These are phyloP conservation scores for Epichloe aotearoae DNA, from an alignment of 2,329 filamentous ascomycete species.

Conservation along the genomic window DNA sequence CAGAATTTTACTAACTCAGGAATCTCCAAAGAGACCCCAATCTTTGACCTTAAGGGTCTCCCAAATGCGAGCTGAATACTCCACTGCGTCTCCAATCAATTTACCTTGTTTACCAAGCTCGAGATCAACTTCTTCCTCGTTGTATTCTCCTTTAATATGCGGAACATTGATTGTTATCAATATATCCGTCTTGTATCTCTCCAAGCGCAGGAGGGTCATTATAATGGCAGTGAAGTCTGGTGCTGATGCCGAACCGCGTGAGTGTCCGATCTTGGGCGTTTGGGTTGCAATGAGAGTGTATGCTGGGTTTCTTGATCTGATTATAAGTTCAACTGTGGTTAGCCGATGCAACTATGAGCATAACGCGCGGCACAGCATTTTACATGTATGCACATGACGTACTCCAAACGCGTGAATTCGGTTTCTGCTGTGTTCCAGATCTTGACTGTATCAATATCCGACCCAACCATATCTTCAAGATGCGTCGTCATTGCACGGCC, in stretches of 20 bases:
- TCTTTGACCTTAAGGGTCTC: slow-evolving; percentile 66
- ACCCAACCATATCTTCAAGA: slow-evolving; percentile 54
- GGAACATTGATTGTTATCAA: slow-evolving; percentile 82
- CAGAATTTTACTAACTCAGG: slow-evolving; percentile 4
- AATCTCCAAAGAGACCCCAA: slow-evolving; percentile 55
- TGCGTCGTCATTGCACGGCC: slow-evolving; percentile 58
- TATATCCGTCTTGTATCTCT: slow-evolving; percentile 64
- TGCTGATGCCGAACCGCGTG: slow-evolving; percentile 23
- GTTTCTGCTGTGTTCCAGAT: slow-evolving; percentile 54
- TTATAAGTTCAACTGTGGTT: slow-evolving; percentile 17
- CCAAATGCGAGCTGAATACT: slow-evolving; percentile 56
- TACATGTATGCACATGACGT: slow-evolving; percentile 12
- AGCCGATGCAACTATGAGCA: neutral
- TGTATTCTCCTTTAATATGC: slow-evolving; percentile 61
- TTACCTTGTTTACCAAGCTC: slow-evolving; percentile 51
- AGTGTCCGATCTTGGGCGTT: slow-evolving; percentile 26
- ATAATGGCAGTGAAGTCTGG: slow-evolving; percentile 62
- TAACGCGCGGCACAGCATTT: neutral
- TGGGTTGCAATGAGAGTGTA: slow-evolving; percentile 60
- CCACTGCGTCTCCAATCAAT: slow-evolving; percentile 54
- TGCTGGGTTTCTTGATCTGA: slow-evolving; percentile 36
- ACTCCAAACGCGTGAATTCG: slow-evolving; percentile 42
- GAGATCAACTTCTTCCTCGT: slow-evolving; percentile 57
- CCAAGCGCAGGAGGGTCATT: slow-evolving; percentile 64
- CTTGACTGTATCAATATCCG: slow-evolving; percentile 48